Base-by-base conservation (phyloP, 2,329 filamentous ascomycete genomes). In the Diaporthe sp. region DNA sequence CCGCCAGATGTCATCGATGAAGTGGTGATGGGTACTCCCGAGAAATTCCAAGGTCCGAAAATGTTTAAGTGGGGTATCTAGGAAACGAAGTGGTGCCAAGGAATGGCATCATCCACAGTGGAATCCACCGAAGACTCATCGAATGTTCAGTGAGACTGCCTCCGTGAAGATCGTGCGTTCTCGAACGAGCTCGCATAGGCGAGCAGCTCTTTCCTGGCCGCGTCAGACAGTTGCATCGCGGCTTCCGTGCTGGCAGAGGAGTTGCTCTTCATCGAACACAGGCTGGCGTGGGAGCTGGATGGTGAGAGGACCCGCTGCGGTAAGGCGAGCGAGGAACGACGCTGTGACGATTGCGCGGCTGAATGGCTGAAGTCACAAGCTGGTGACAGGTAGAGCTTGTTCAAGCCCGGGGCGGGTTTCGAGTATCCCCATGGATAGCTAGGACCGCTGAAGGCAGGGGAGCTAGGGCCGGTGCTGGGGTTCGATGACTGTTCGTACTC, bases 181-280 rank as follows among this genome's bases (percentile, higher is more conserved):
- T 98, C 96, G 83, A 98, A 98, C 2, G 94, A 95, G 82, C 93
- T 94, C 79, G 94, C 94, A 84, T 98, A 98, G 79, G 94, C 93
- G 82, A 93, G 92, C 49, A 98, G 90, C 83, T 98, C 95, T 84
- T 91, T 92, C 80, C 92, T 92, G 39, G 94, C 93, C 84, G 94
- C 93, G 78, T 94, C 92, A 4, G 95, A 95, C 78, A 98, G 87
- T 65, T 90, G 87, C 68, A 90, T 88, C 58, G 83, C 84, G 31
- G 85, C 83, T 75, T 91, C 90, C 79, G 88, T 88, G 70, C 84
- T 84, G 73, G 86, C 85, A 75, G 90, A 90, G 37, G 89, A 84
- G 71, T 87, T 88, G 84, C 92, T 94, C 79, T 91, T 90, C 81
- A 96, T 90, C 39, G 95, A 98, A 82, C 92, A 94, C 72, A 98